Evolutionary conservation across 768 basidiomycete species (phyloP).

Genomic region (Tulasnella sp.): DNA sequence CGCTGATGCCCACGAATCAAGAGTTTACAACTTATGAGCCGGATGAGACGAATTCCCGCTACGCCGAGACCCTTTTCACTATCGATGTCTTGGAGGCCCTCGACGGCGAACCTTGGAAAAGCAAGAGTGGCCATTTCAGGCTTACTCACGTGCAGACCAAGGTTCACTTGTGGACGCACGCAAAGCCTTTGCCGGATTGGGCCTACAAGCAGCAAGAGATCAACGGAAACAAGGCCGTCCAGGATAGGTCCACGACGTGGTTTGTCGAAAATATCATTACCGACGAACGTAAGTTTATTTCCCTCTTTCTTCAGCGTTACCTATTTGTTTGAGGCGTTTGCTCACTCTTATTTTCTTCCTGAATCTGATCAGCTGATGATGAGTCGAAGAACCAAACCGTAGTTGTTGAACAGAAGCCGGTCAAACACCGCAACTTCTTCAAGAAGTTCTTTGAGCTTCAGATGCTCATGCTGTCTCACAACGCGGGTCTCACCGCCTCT

Average conservation of each 20-base stretch:
- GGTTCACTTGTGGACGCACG: conserved; percentile 91
- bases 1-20: conserved; percentile 94
- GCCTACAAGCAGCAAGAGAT: conserved; percentile 95
- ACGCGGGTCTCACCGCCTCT: conserved; percentile 94
- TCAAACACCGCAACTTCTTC: conserved; percentile 84
- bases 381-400: conserved; percentile 45
- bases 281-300: conserved; percentile 47
- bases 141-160: conserved; percentile 80
- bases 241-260: conserved; percentile 79
- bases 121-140: conserved; percentile 86
- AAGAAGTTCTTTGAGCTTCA: conserved; percentile 91
- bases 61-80: conserved; percentile 85
- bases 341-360: no score
- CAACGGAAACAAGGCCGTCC: conserved; percentile 89
- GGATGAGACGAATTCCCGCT: conserved; percentile 60
- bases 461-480: conserved; percentile 93
- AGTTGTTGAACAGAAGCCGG: conserved; percentile 45
- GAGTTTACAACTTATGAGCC: conserved; percentile 86
- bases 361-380: conserved; percentile 36
- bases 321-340: no score
- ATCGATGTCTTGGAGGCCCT: conserved; percentile 60
- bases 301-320: background rate
- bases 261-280: conserved; percentile 71
- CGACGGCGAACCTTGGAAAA: conserved; percentile 79
- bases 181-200: conserved; percentile 84